phyloP scores from a whole-genome alignment of 176 grass and related monocot species.

The Stipa capillata region DNA sequence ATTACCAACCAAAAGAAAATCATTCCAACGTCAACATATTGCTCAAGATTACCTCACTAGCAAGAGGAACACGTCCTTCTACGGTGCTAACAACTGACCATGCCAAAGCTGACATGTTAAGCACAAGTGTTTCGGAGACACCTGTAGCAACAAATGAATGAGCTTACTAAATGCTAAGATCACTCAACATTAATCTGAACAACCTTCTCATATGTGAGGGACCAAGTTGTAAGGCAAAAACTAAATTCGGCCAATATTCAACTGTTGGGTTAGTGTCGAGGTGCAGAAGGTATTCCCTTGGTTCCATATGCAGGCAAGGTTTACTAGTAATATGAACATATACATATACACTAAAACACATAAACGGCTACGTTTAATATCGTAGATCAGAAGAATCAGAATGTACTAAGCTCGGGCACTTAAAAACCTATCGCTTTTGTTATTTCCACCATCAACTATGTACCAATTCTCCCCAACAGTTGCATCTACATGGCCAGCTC shows the following conservation, averaged over 20 bases:
- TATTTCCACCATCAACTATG: too few species aligned
- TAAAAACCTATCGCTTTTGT: constrained; percentile 55
- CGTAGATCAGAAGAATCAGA: constrained; percentile 2
- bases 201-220: not conserved
- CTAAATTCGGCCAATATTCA: not conserved
- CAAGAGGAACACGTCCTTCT: too few species aligned
- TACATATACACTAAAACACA: not conserved
- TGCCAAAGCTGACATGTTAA: constrained; percentile 77
- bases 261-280: too few species aligned
- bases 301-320: too few species aligned
- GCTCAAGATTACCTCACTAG: too few species aligned
- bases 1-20: too few species aligned
- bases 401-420: not conserved
- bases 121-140: constrained; percentile 75
- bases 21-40: too few species aligned
- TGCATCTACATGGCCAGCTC: constrained; percentile 81
- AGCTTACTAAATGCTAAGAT: not conserved
- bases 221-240: not conserved
- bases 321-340: not conserved
- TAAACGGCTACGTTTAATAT: not conserved
- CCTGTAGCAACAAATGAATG: constrained; percentile 36
- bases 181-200: not conserved
- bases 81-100: too few species aligned
- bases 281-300: not conserved
- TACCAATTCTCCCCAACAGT: constrained; percentile 65